phyloP scores from a whole-genome alignment of 2,329 filamentous ascomycete genomes.

The Emydomyces testavorans region DNA sequence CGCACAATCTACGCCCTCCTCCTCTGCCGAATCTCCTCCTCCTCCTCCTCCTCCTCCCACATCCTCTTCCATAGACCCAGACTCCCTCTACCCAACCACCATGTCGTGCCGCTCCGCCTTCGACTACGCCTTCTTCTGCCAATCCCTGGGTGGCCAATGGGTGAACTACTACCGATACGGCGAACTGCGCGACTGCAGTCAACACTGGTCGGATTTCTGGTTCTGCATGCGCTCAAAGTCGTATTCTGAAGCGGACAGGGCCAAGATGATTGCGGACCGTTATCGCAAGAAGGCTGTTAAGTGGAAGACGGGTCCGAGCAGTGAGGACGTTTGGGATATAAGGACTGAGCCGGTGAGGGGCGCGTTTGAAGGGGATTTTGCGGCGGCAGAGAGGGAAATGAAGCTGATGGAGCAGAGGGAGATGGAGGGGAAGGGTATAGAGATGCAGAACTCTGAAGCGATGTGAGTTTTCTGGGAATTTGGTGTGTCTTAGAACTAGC shows the following conservation, averaged over 20 bases:
- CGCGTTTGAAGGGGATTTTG: conserved; percentile 37
- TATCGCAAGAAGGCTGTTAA: conserved; percentile 56
- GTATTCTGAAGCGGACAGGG: conserved; percentile 48
- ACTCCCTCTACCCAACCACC: conserved; percentile 61
- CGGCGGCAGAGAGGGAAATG: conserved; percentile 33
- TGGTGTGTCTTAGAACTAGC: background rate
- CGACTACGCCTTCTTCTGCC: conserved; percentile 89
- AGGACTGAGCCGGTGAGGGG: conserved; percentile 51
- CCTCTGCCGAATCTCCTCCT: conserved; percentile 7
- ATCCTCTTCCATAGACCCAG: conserved; percentile 40
- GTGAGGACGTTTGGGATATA: conserved; percentile 81
- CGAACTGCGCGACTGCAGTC: conserved; percentile 59
- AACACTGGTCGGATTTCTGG: conserved; percentile 91
- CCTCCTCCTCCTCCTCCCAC: conserved; percentile 14
- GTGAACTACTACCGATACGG: conserved; percentile 85
- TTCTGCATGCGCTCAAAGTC: conserved; percentile 84
- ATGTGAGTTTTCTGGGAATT: background rate
- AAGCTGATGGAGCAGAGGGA: conserved; percentile 31
- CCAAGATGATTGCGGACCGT: conserved; percentile 50
- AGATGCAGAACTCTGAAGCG: background rate
- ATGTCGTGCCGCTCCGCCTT: conserved; percentile 89
- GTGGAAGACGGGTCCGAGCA: conserved; percentile 59
- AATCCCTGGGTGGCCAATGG: conserved; percentile 81
- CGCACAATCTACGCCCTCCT: conserved; percentile 7
- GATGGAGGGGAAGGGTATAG: background rate